Conservation (phyloP, 2,329 filamentous ascomycete genomes). For the Coniochaeta prunicola region DNA sequence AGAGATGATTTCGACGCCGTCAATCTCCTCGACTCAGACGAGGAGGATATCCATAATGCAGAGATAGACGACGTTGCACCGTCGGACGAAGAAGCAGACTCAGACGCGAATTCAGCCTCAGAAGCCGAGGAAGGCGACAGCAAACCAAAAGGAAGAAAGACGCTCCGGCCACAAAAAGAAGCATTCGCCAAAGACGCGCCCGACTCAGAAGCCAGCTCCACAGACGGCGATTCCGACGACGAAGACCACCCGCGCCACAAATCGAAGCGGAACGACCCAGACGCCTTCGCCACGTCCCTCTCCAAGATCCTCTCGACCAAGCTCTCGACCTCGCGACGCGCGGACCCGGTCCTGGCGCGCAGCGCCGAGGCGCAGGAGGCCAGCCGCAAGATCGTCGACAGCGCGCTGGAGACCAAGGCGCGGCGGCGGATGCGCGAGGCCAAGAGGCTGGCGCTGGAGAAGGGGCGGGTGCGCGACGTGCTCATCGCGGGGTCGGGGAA, state of each 20-base stretch:
- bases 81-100: slow-evolving; percentile 10
- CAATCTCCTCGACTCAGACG: slow-evolving; percentile 48
- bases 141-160: slow-evolving; percentile 20
- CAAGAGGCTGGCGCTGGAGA: slow-evolving; percentile 71
- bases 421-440: slow-evolving; percentile 72
- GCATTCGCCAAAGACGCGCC: slow-evolving; percentile 22
- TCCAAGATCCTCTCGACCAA: slow-evolving; percentile 90
- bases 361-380: slow-evolving; percentile 68
- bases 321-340: slow-evolving; percentile 70
- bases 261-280: slow-evolving; percentile 86
- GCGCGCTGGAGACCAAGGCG: slow-evolving; percentile 75
- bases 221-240: slow-evolving; percentile 32
- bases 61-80: slow-evolving; percentile 40
- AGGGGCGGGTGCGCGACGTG: slow-evolving; percentile 83
- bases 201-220: slow-evolving; percentile 22
- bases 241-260: slow-evolving; percentile 30
- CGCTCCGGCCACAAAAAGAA: slow-evolving; percentile 14
- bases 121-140: slow-evolving; percentile 20
- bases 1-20: slow-evolving; percentile 40
- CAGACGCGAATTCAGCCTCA: slow-evolving; percentile 26
- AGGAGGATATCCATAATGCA: slow-evolving; percentile 49
- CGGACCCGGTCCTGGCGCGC: slow-evolving; percentile 86
- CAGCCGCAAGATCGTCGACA: slow-evolving; percentile 64
- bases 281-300: slow-evolving; percentile 86
- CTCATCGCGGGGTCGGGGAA: slow-evolving; percentile 43